These are phyloP conservation scores for Penicillium steckii DNA, from an alignment of 495 filamentous ascomycete species.

Conservation along the genomic window DNA sequence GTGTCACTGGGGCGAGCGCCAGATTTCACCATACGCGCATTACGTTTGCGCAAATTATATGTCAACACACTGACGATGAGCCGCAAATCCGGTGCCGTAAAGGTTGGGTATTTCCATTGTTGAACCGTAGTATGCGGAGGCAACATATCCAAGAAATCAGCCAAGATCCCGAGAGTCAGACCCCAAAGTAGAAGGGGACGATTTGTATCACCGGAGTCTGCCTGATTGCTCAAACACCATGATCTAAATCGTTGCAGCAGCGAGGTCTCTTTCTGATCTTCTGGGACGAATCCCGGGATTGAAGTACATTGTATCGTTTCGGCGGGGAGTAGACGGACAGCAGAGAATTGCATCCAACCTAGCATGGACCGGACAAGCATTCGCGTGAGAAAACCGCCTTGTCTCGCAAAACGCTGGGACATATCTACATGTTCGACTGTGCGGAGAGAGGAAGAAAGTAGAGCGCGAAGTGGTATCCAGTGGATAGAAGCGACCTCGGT, in stretches of 20 bases:
- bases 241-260: conserved; percentile 25
- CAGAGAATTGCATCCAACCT: conserved; percentile 72
- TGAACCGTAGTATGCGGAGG: conserved; percentile 61
- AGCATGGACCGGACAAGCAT: conserved; percentile 54
- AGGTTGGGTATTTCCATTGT: conserved; percentile 72
- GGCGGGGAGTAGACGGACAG: conserved; percentile 61
- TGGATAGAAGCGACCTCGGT: conserved; percentile 73
- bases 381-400: conserved; percentile 48
- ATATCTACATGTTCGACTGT: conserved; percentile 67
- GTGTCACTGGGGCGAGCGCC: conserved; percentile 38
- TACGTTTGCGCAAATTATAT: conserved; percentile 57
- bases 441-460: conserved; percentile 60
- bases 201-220: conserved; percentile 24
- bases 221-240: conserved; percentile 35
- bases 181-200: conserved; percentile 72
- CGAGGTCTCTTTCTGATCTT: conserved; percentile 12
- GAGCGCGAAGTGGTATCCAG: conserved; percentile 69
- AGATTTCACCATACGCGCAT: conserved; percentile 42
- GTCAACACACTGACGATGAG: conserved; percentile 61
- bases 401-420: conserved; percentile 58
- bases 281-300: conserved; percentile 44
- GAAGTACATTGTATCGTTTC: conserved; percentile 58
- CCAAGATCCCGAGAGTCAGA: conserved; percentile 67
- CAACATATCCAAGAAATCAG: conserved; percentile 71
- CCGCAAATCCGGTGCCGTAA: conserved; percentile 64